These are phyloP conservation scores for Arthrobotrys entomopaga DNA, from an alignment of 2,329 filamentous ascomycete genomes.

Conservation along the genomic window DNA sequence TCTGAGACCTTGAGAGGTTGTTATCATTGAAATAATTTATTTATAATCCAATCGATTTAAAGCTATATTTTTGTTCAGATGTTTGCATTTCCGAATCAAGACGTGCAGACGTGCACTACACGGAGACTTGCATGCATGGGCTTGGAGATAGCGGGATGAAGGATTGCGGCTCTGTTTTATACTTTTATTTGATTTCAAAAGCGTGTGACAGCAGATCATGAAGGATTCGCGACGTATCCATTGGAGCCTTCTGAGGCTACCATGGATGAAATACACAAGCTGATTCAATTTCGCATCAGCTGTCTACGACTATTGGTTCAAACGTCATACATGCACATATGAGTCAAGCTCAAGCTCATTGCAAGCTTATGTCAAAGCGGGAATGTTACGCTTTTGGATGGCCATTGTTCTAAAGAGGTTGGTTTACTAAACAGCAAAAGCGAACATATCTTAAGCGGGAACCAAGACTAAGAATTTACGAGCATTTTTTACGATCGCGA, in stretches of 20 bases:
- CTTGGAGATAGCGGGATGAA: not conserved
- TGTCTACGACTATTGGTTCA: not conserved
- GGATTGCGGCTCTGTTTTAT: slow-evolving; percentile 2
- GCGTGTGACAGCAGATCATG: not conserved
- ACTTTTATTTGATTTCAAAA: not conserved
- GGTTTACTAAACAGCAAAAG: no score
- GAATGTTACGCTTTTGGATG: slow-evolving; percentile 3
- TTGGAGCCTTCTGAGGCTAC: slow-evolving; percentile 4
- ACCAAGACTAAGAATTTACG: no score
- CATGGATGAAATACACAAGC: not conserved
- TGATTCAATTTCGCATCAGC: not conserved
- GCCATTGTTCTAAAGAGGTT: no score
- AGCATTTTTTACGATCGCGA: no score
- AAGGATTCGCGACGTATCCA: slow-evolving; percentile 7
- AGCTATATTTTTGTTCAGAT: no score
- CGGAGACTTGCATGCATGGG: no score
- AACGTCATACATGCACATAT: slow-evolving; percentile 24
- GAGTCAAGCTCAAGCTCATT: slow-evolving; percentile 8
- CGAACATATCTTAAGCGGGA: no score
- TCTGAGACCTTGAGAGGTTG: not conserved
- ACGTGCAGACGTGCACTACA: no score
- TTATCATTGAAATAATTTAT: no score
- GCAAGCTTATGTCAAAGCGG: not conserved
- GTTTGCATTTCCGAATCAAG: no score
- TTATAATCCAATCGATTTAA: no score